Evolutionary conservation across 2,329 filamentous ascomycete species (phyloP).

Genomic region (Claviceps paspali): DNA sequence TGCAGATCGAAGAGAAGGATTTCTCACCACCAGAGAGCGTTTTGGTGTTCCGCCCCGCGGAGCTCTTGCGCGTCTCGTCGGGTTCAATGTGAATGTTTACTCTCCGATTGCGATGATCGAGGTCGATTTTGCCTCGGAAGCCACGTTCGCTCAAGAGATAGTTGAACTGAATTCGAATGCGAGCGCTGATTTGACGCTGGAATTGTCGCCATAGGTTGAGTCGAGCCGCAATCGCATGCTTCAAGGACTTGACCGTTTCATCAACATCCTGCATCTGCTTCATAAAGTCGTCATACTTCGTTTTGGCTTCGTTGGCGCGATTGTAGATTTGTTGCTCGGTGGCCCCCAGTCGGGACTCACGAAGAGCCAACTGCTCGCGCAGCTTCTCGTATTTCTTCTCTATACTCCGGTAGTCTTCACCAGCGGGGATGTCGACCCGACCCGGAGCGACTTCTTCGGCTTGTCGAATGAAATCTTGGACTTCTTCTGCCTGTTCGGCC

Average conservation of each 20-base stretch:
- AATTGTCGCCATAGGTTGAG: constrained; percentile 67
- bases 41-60: constrained; percentile 66
- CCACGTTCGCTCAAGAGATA: constrained; percentile 80
- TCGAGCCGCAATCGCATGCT: constrained; percentile 50
- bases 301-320: constrained; percentile 24
- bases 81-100: constrained; percentile 67
- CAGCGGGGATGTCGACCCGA: constrained; percentile 47
- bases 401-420: constrained; percentile 45
- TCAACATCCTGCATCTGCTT: constrained; percentile 24
- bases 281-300: constrained; percentile 27
- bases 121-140: constrained; percentile 66
- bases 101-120: constrained; percentile 60
- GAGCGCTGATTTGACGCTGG: constrained; percentile 69
- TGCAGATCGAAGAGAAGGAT: constrained; percentile 91
- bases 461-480: constrained; percentile 38
- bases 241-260: constrained; percentile 29
- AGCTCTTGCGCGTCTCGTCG: constrained; percentile 52
- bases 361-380: constrained; percentile 39
- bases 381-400: constrained; percentile 40
- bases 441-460: constrained; percentile 37
- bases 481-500: constrained; percentile 29
- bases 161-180: constrained; percentile 71
- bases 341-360: constrained; percentile 43
- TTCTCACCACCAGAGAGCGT: constrained; percentile 94
- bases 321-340: constrained; percentile 49